Base-by-base conservation (phyloP, 768 basidiomycete species). In the Naematelia encephala region DNA sequence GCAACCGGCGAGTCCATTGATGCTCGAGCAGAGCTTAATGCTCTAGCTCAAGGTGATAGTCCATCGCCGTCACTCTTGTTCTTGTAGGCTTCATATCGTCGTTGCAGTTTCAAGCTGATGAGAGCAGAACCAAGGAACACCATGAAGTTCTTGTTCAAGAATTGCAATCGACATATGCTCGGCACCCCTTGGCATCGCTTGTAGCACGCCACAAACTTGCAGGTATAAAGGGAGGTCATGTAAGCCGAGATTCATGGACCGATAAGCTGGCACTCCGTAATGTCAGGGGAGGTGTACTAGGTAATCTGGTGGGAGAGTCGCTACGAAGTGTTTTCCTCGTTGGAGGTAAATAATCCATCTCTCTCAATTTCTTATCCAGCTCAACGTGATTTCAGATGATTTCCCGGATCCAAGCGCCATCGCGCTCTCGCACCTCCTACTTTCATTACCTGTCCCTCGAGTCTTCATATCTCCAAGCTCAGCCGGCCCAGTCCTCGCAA, bases 181-280 rank as follows among this genome's bases (percentile, higher is more conserved):
- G 42, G 19, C 58, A 83, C 81, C 2, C 85, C 14, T 63, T 87
- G 16, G 86, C 83, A 69, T 74, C 83, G 3, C 73, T 91, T 51
- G 89, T 86, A 1, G 85, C 84, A 81, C 82, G 88, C 28, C 92
- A 92, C 77, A 94, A 94, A 73, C 61, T 85, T 16, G 81, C 86
- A 0, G 83, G 81, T 2, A 76, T 92, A 3, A 70, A 77, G 0
- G 87, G 89, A 57, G 92, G 92, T 3, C 88, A 86, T 64, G 63
- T 91, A 42, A 86, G 84, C 14, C 86, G 86, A 69, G 85, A 87
- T 22, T 43, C 42, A 12, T 58, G 87, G 87, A 73, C 90, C n/a
- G 91, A 89, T 87, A 91, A 96, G 72, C 82, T 86, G 53, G 77
- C 87, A 11, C 83, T 90, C 26, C 88, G 90, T 73, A 85, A 86